These are phyloP conservation scores for Exsudoporus frostii DNA, from an alignment of 768 basidiomycete genomes.

Conservation along the genomic window DNA sequence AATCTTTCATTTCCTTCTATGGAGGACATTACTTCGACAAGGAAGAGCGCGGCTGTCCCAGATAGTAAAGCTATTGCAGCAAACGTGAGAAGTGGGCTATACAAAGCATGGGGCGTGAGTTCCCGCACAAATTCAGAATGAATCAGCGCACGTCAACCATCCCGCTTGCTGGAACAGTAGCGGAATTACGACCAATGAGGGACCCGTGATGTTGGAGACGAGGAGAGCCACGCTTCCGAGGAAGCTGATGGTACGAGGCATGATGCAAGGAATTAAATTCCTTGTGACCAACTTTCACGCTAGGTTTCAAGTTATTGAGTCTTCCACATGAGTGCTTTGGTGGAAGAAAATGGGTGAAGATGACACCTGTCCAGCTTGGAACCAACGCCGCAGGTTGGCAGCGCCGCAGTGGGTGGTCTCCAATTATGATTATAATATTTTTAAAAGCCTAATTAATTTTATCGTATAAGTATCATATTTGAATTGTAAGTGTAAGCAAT, in stretches of 20 bases:
- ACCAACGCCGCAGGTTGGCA: too few relatives aligned
- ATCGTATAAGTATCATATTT: too few relatives aligned
- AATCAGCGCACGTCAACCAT: slow-evolving; percentile 22
- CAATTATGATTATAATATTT: too few relatives aligned
- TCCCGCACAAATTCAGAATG: not conserved
- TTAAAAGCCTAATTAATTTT: too few relatives aligned
- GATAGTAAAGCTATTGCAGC: slow-evolving; percentile 17
- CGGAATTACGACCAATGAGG: slow-evolving; percentile 21
- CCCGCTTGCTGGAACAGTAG: slow-evolving; percentile 25
- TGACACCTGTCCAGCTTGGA: too few relatives aligned
- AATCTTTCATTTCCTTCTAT: slow-evolving; percentile 25
- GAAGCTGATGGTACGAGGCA: slow-evolving; percentile 23
- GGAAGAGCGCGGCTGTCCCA: slow-evolving; percentile 17
- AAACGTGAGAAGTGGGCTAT: slow-evolving; percentile 19
- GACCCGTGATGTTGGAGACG: slow-evolving; percentile 24
- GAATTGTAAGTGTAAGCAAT: too few relatives aligned
- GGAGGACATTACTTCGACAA: slow-evolving; percentile 25
- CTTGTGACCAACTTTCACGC: not conserved
- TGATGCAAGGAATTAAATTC: not conserved
- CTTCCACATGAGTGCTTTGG: too few relatives aligned
- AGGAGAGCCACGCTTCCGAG: slow-evolving; percentile 26
- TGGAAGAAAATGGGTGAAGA: too few relatives aligned
- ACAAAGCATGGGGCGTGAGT: not conserved
- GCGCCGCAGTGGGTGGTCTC: too few relatives aligned
- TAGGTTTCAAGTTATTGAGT: not conserved